Base-by-base conservation (phyloP, 2,329 filamentous ascomycete genomes). In the Colletotrichum agaves region DNA sequence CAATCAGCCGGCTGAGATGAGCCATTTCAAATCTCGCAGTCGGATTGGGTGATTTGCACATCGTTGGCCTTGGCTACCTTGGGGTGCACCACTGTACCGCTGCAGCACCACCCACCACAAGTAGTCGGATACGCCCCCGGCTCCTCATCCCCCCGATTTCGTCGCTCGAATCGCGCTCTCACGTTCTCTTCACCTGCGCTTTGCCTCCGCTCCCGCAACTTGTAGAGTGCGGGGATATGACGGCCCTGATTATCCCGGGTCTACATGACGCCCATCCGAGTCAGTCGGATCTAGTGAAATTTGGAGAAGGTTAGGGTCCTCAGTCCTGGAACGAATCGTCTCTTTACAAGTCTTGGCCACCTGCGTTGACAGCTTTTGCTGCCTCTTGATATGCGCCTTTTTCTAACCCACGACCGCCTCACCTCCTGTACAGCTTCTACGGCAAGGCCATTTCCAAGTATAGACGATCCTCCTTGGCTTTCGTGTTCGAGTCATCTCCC, bases 201-300 rank as follows among this genome's bases (percentile, higher is more conserved):
- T 62, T 62, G 62, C 66, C 66, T 69, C 66, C 56, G 57, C 63
- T 69, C 66, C 66, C 56, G 66, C 63, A 39, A 67, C 49, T 56
- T 67, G 27, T 55, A 55, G 55, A 68, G 49, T 69, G 66, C 62
- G 66, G 66, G 62, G 66, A 67, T 69, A 67, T 47, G 66, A 58
- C 66, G 66, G 63, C 63, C 63, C 66, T 69, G 66, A 58, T 69
- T 62, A 43, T 62, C 63, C 66, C 56, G 53, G 55, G 61, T 59
- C 61, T 60, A 59, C 65, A 50, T 60, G 46, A n/a, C 61, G 50
- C 44, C 53, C 65, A 59, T 65, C 47, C 47, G 55, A 68, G 61
- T 60, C 61, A 65, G 53, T 65, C 21, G 35, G 41, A 27, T 65
- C 61, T 68, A 44, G 61, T 35, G 39, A 53, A 53, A 47, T 19